Evolutionary conservation across 352 stramenopile species (phyloP), one percentile per base, ranked within the genome.

Genomic region (Pythium rhizo-oryzae): DNA sequence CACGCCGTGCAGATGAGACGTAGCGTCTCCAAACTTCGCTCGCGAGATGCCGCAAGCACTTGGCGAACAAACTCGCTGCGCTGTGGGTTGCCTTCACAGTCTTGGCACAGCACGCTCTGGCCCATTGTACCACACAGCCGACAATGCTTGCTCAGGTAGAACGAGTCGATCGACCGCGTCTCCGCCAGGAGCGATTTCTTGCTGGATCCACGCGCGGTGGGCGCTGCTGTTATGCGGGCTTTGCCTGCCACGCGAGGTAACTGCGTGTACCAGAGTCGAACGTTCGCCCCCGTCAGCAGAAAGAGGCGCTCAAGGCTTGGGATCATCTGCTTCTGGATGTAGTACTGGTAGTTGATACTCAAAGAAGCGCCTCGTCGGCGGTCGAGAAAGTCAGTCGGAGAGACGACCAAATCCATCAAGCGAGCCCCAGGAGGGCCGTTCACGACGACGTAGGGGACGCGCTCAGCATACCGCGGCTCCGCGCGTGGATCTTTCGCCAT

Each of bases 321-420:
- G n/a, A 84, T 69, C 25, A 84, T 82, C 68, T 96, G 88, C 65
- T 97, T 97, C 62, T 91, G 80, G 65, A 98, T 95, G 75, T 98
- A 98, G 78, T 98, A 98, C 68, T 97, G 87, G 58, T 93, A 87
- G 69, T 98, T 97, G 65, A 98, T 76, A n/a, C 77, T 82, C 23
- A 72, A 50, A 59, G 78, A 71, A 15, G 43, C 52, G 13, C 62
- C 24, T 49, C 59, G 69, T 69, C 39, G 69, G 46, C 49, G 80
- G 25, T 70, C 43, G 18, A 87, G 65, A 21, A 92, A 81, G 44
- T 96, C 85, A 9, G 84, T 70, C 0, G 93, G 94, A 12, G 87
- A 90, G 21, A 96, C 82, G 4, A 98, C 94, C 44, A 98, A 77
- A 59, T 98, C 92, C 75, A 96, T 90, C 6, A 98, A 67, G 13